Evolutionary conservation across 78 protist species (phyloP).

Genomic region (Dictyostelium intermedium): DNA sequence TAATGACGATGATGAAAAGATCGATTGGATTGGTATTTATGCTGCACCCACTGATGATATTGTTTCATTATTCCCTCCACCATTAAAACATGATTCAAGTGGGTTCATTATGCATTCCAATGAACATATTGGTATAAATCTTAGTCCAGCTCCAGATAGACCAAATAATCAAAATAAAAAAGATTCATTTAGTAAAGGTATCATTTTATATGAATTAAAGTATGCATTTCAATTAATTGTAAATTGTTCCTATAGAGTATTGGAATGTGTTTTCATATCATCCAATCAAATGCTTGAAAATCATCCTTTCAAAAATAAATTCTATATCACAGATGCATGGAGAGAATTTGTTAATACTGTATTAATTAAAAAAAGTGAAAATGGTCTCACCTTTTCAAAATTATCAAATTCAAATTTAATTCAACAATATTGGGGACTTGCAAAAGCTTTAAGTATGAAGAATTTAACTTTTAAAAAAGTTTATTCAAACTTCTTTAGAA

Average conservation of each 20-base stretch:
- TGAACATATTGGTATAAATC: slow-evolving; percentile 18
- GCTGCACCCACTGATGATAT: slow-evolving; percentile 55
- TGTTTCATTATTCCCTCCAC: slow-evolving; percentile 51
- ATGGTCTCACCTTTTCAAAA: background rate
- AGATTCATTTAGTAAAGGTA: slow-evolving; percentile 24
- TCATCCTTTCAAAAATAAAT: background rate
- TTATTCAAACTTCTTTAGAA: background rate
- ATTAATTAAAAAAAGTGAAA: background rate
- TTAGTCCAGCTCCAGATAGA: background rate
- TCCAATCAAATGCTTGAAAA: background rate
- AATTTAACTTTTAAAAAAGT: background rate
- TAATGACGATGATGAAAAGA: background rate
- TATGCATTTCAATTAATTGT: slow-evolving; percentile 11
- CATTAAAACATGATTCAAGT: slow-evolving; percentile 1
- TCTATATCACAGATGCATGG: slow-evolving; percentile 44
- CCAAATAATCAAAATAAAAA: background rate
- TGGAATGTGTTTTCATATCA: slow-evolving; percentile 14
- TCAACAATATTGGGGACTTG: slow-evolving; percentile 50
- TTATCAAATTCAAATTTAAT: slow-evolving; percentile 1
- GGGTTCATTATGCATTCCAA: background rate
- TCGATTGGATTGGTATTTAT: slow-evolving; percentile 43
- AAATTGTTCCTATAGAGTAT: slow-evolving; percentile 12
- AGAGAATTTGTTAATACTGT: background rate
- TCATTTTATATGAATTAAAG: slow-evolving; percentile 28
- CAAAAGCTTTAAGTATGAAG: background rate